A percentile compares a stretch with the other conserved stretches of the same genome.
Conservation (phyloP, 371 early-diverging fungal species). For the Phascolomyces articulosus region DNA sequence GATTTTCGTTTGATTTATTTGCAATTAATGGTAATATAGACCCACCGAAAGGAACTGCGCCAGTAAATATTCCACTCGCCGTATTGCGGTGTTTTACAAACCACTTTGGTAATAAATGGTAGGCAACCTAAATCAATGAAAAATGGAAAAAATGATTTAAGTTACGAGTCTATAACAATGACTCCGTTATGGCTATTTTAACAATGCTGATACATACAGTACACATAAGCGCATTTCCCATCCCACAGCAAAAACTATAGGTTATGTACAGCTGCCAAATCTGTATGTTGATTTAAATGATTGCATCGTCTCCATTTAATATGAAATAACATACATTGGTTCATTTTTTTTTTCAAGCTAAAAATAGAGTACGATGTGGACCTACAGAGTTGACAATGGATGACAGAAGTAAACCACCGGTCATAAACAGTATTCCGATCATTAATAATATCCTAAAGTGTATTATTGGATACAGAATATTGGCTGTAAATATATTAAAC, state of each 20-base stretch:
- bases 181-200: too few species aligned
- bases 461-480: neutral
- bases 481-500: neutral
- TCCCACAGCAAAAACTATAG: neutral
- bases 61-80: neutral
- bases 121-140: too few species aligned
- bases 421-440: neutral
- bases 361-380: neutral
- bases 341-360: neutral
- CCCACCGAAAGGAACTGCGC: neutral
- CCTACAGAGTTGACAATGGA: neutral
- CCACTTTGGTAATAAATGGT: neutral
- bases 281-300: neutral
- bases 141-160: too few species aligned
- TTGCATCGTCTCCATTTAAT: too few species aligned
- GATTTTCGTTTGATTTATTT: neutral
- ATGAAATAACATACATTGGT: neutral
- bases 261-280: neutral
- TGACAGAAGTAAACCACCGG: neutral
- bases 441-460: neutral
- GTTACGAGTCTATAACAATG: too few species aligned
- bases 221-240: neutral
- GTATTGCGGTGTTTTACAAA: slow-evolving; percentile 2
- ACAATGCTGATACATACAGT: neutral
- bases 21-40: neutral